Percentiles rank a stretch among this genome's conserved stretches.
Conservation (phyloP, 2,329 filamentous ascomycete genomes). For the Fusarium coicis region DNA sequence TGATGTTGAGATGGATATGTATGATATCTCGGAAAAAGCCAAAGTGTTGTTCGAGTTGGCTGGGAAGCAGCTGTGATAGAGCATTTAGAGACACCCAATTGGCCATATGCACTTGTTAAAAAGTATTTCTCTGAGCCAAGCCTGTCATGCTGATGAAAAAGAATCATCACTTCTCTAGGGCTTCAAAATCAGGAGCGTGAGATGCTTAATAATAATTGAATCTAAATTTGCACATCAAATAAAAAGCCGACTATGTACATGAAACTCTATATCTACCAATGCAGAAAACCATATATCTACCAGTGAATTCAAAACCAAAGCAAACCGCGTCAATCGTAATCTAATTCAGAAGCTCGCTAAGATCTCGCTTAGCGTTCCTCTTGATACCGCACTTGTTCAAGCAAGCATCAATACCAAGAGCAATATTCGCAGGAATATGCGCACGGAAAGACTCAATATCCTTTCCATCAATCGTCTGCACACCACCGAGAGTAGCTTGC, state of each 20-base stretch:
- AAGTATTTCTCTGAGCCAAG: background rate
- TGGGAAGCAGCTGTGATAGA: background rate
- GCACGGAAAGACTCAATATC: constrained; percentile 13
- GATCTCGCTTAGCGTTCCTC: constrained; percentile 7
- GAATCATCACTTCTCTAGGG: background rate
- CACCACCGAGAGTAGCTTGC: background rate
- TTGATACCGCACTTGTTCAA: constrained; percentile 20
- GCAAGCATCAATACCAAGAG: constrained; percentile 22
- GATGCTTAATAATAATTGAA: background rate
- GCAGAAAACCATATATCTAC: background rate
- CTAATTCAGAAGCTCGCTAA: constrained; percentile 1
- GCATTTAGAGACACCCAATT: background rate
- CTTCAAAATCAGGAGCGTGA: background rate
- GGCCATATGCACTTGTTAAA: too few species aligned
- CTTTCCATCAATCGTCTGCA: constrained; percentile 11
- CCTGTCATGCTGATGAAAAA: too few species aligned
- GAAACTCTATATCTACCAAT: background rate
- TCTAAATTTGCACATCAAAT: background rate
- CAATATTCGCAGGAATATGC: constrained; percentile 6
- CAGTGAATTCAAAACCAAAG: background rate
- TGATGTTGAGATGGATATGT: constrained; percentile 8
- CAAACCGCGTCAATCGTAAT: fast-evolving
- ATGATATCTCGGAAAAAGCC: constrained; percentile 6
- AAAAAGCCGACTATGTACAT: background rate
- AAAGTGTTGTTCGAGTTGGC: background rate